A percentile compares a stretch with the other conserved stretches of the same genome.
These are phyloP conservation scores for Berberis thunbergii DNA, from an alignment of 164 flowering plant species.

Conservation along the genomic window DNA sequence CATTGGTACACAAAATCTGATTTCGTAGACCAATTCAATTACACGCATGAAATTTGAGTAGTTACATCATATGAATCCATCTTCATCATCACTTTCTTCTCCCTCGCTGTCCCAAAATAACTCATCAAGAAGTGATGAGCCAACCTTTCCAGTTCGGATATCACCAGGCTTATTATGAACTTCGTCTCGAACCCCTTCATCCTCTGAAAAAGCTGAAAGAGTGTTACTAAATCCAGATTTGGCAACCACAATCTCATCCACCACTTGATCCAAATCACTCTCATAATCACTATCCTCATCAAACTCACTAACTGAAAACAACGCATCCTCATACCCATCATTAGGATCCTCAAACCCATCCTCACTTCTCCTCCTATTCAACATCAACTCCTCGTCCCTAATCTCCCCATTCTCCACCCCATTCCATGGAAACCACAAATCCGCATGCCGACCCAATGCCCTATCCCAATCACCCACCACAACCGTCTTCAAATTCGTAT, in stretches of 20 bases:
- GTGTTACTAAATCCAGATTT: conserved; percentile 15
- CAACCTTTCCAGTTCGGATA: not conserved
- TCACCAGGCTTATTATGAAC: conserved; percentile 2
- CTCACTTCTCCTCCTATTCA: conserved; percentile 17
- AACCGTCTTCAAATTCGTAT: conserved; percentile 51
- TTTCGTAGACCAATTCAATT: not conserved
- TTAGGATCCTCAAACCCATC: conserved; percentile 5
- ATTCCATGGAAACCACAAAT: conserved; percentile 78
- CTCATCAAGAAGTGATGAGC: conserved; percentile 3
- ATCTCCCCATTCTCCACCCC: conserved; percentile 57
- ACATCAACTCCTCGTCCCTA: conserved; percentile 51
- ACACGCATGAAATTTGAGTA: not conserved
- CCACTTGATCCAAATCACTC: conserved; percentile 33
- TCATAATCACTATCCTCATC: conserved; percentile 24
- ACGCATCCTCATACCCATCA: conserved; percentile 22
- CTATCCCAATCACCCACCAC: conserved; percentile 77
- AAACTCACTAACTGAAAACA: conserved; percentile 30
- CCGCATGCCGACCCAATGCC: conserved; percentile 74
- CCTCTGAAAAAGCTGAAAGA: conserved; percentile 54
- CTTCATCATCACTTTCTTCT: conserved; percentile 19
- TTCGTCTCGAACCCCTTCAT: conserved; percentile 37
- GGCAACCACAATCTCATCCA: conserved; percentile 43
- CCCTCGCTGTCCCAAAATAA: conserved; percentile 13
- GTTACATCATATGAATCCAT: conserved; percentile 15
- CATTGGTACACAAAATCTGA: too few species aligned